phyloP scores from a whole-genome alignment of 208 protist species.

The Acanthamoeba triangularis region DNA sequence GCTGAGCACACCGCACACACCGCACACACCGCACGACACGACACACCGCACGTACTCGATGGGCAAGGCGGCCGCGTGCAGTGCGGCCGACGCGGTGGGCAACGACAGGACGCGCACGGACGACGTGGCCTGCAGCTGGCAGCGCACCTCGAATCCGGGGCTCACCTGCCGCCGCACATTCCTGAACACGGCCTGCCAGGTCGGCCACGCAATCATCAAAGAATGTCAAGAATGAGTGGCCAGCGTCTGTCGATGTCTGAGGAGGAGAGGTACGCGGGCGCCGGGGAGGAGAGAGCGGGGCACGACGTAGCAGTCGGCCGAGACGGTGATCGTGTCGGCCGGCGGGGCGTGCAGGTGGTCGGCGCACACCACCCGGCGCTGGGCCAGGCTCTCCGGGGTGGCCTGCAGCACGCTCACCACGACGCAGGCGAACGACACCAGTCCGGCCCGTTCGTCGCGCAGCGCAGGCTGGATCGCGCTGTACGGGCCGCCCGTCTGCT shows the following conservation, averaged over 20 bases:
- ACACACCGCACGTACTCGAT: neutral
- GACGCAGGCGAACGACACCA: conserved; percentile 31
- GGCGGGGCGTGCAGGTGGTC: neutral
- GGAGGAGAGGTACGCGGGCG: neutral
- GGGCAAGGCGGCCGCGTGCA: neutral
- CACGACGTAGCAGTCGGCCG: neutral
- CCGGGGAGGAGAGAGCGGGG: neutral
- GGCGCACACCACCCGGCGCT: conserved; percentile 15
- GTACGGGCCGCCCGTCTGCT: neutral
- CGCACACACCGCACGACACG: neutral
- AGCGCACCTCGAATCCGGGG: neutral
- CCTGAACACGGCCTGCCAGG: neutral
- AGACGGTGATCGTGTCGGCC: neutral
- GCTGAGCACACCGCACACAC: neutral
- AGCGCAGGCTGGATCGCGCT: neutral
- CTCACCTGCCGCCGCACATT: conserved; percentile 37
- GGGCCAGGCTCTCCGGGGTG: neutral
- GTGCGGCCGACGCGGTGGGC: neutral
- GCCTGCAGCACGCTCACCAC: neutral
- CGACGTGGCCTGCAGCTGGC: conserved; percentile 5
- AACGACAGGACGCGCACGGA: neutral
- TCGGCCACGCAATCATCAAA: no score
- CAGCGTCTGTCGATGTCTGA: neutral
- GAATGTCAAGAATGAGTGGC: neutral
- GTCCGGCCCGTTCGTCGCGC: neutral